These are phyloP conservation scores for Diplodia sapinea DNA, from an alignment of 2,329 filamentous ascomycete species.

Conservation along the genomic window DNA sequence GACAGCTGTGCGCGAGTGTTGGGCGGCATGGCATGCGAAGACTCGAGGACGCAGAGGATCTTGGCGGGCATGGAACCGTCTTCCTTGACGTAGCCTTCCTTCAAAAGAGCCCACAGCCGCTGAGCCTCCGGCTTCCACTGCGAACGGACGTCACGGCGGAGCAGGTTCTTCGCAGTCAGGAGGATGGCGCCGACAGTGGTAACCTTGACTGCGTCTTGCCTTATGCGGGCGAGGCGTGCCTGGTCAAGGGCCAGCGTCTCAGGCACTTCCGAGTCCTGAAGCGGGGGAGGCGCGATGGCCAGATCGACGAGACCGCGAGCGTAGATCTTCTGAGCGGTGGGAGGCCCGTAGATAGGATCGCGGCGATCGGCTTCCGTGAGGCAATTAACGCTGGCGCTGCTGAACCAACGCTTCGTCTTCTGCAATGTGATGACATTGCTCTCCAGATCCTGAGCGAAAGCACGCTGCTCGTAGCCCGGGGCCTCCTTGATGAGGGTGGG, in stretches of 20 bases:
- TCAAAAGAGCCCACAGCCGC: conserved; percentile 71
- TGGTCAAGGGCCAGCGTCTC: conserved; percentile 76
- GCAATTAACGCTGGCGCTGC: conserved; percentile 67
- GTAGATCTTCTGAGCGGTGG: conserved; percentile 73
- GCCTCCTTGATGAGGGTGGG: conserved; percentile 74
- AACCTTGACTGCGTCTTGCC: conserved; percentile 66
- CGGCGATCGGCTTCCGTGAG: conserved; percentile 69
- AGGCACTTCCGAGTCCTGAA: conserved; percentile 64
- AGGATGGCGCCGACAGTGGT: conserved; percentile 76
- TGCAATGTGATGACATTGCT: conserved; percentile 60
- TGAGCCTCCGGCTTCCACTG: conserved; percentile 77
- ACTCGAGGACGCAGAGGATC: conserved; percentile 56
- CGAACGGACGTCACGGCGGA: conserved; percentile 78
- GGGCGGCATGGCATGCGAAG: conserved; percentile 57
- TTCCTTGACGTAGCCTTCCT: conserved; percentile 62
- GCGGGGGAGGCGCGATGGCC: conserved; percentile 69
- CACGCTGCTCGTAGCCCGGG: conserved; percentile 73
- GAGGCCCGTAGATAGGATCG: conserved; percentile 70
- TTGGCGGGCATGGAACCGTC: conserved; percentile 55
- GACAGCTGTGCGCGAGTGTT: conserved; percentile 53
- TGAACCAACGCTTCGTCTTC: conserved; percentile 71
- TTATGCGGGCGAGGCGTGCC: conserved; percentile 65
- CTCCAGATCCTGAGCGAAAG: conserved; percentile 70
- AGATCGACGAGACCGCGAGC: conserved; percentile 76
- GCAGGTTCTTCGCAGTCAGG: conserved; percentile 79